Evolutionary conservation across 306 rosid genomes (phyloP).

Genomic region (Fagus crenata): DNA sequence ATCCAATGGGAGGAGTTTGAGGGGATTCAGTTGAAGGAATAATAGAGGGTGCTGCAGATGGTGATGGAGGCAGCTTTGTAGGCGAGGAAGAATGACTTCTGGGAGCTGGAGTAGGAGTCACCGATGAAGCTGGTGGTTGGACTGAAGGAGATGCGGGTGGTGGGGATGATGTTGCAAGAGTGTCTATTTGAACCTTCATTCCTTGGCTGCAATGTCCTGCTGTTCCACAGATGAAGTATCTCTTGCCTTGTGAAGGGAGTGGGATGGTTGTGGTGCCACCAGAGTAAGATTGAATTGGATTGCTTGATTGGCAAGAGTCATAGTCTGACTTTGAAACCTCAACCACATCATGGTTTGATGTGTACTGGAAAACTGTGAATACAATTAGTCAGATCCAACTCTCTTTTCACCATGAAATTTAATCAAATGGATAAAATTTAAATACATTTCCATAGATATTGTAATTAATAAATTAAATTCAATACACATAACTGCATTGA

Average conservation of each 20-base stretch:
- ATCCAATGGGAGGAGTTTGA: constrained; percentile 35
- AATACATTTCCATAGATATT: too few species aligned
- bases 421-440: neutral
- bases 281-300: constrained; percentile 50
- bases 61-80: constrained; percentile 32
- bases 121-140: constrained; percentile 17
- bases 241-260: constrained; percentile 66
- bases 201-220: constrained; percentile 71
- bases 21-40: constrained; percentile 51
- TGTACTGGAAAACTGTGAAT: constrained; percentile 67
- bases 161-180: constrained; percentile 51
- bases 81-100: constrained; percentile 32
- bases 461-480: too few species aligned
- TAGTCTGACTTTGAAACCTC: constrained; percentile 78
- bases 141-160: constrained; percentile 47
- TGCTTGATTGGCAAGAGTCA: constrained; percentile 59
- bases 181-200: constrained; percentile 70
- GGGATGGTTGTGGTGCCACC: constrained; percentile 62
- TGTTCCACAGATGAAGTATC: constrained; percentile 80
- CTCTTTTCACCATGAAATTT: neutral
- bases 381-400: neutral
- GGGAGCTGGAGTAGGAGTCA: constrained; percentile 39
- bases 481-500: too few species aligned
- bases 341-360: constrained; percentile 61
- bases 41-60: constrained; percentile 30